Evolutionary conservation across 345 rosid genomes (phyloP), one percentile per base, ranked within the genome.

Genomic region (Lumnitzera racemosa): DNA sequence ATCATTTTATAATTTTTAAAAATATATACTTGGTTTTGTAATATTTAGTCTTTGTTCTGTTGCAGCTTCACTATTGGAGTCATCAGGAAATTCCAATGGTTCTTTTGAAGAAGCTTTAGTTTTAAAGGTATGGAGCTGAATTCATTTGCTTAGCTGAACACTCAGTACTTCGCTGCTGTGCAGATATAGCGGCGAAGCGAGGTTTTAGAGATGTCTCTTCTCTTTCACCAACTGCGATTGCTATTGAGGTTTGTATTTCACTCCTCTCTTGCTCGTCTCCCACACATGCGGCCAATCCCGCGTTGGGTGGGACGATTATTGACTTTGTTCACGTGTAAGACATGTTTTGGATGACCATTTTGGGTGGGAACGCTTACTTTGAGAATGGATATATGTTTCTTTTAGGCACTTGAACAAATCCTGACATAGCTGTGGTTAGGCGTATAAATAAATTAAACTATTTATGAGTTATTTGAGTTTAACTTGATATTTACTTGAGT

Each of bases 181-280:
- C 81, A 94, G 99, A 76, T 69, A 86, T 94, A 68, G 96, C 95
- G 4, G 80, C 77, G 47, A 88, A 90, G 68, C 86, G 73, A 13
- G 92, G 96, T 17, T 71, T 75, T 46, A 63, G 66, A 58, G 91
- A 94, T 36, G 81, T 90, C 51, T 84, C 81, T 14, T 68, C 65
- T 51, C 76, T 94, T 62, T 70, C 95, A 55, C 99, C 99, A 17
- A 59, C 78, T 31, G 65, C 74, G 53, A 94, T 94, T 13, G 97
- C 97, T 20, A 76, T 94, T 3, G 95, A 90, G 92, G 96, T 94
- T 46, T 55, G 48, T 53, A 53, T 55, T 52, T 11, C 15, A 51
- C 55, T 59, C 55, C 65, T 59, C 57, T 61, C 63, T 53, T 41
- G 31, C 11, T 51, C 55, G 20, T 20, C 20, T 20, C 20, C 20